Evolutionary conservation across 2,329 filamentous ascomycete species (phyloP), one percentile per base, ranked within the genome.

Genomic region (Cadophora gregata): DNA sequence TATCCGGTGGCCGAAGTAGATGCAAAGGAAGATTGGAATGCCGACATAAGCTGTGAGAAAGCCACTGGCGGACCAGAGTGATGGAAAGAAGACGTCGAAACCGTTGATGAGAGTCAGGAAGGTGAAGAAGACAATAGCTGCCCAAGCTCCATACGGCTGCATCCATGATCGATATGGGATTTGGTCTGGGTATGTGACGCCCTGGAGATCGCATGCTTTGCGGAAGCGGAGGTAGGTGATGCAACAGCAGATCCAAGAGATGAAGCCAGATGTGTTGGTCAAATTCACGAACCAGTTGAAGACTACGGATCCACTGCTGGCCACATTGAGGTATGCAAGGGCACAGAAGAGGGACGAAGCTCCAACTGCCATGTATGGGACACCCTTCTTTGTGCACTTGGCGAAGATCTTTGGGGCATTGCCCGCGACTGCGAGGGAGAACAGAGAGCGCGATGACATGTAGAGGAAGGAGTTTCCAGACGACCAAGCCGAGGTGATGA

Each of bases 21-120:
- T 80, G 2, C 78, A 65, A 14, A 85, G 71, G 74, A 90, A 90
- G 21, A 88, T 83, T 0, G 87, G 86, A 59, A 90, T 85, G 9
- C 87, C 87, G n/a, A 90, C 83, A 72, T 91, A 91, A 0, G 86
- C 82, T 0, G 87, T 88, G 29, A 90, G 79, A 73, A 91, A 91
- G 59, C 77, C 81, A 24, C 79, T 80, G 0, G 81, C 81, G 12
- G 81, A 82, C 83, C 85, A 90, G 21, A 86, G 80, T 4, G 80
- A 80, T 0, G 85, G 83, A 76, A 86, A 88, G 75, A 91, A 91
- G 3, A 88, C 85, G 45, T 84, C 83, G 74, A 90, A 90, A 1
- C 88, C 89, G 67, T 90, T 90, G 74, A 89, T 82, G 1, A 90
- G 76, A 3, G 80, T 79, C 21, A 90, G 79, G 61, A 88, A 79